Conservation (phyloP, 768 basidiomycete species). For the Rhizopogon rudus region DNA sequence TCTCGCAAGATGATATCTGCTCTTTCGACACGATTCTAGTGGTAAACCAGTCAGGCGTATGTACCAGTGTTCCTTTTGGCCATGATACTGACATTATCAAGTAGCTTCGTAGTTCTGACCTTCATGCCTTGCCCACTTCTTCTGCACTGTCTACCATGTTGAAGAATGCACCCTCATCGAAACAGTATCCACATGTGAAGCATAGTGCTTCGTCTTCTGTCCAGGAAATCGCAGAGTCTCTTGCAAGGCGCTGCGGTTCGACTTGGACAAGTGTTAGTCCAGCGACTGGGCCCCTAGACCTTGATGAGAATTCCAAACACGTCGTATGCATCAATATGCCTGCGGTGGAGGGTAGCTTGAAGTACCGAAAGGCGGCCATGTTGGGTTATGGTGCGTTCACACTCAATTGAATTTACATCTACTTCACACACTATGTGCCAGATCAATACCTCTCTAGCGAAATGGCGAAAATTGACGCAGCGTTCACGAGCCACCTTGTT, state of each 20-base stretch:
- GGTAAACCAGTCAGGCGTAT: conserved; percentile 68
- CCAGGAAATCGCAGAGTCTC: conserved; percentile 33
- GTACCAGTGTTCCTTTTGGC: conserved; percentile 19
- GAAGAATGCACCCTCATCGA: conserved; percentile 43
- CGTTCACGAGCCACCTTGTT: conserved; percentile 59
- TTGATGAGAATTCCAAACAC: conserved; percentile 41
- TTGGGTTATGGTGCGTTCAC: conserved; percentile 47
- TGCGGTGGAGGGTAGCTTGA: conserved; percentile 33
- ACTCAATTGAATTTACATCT: neutral
- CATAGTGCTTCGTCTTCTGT: conserved; percentile 22
- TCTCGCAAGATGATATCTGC: conserved; percentile 47
- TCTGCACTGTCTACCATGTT: conserved; percentile 46
- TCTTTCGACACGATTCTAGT: conserved; percentile 61
- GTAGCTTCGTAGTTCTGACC: conserved; percentile 75
- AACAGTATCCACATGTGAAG: conserved; percentile 60
- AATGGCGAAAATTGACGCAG: conserved; percentile 41
- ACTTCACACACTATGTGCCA: conserved; percentile 18
- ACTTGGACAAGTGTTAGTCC: conserved; percentile 38
- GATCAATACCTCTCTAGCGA: conserved; percentile 43
- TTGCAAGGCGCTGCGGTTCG: conserved; percentile 53
- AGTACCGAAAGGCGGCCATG: conserved; percentile 43
- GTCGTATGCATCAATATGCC: conserved; percentile 57
- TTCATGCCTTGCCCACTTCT: conserved; percentile 51
- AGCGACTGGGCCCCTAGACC: conserved; percentile 29
- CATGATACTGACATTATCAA: conserved; percentile 1